Evolutionary conservation across 164 flowering plant species (phyloP).

Genomic region (Saururus chinensis): DNA sequence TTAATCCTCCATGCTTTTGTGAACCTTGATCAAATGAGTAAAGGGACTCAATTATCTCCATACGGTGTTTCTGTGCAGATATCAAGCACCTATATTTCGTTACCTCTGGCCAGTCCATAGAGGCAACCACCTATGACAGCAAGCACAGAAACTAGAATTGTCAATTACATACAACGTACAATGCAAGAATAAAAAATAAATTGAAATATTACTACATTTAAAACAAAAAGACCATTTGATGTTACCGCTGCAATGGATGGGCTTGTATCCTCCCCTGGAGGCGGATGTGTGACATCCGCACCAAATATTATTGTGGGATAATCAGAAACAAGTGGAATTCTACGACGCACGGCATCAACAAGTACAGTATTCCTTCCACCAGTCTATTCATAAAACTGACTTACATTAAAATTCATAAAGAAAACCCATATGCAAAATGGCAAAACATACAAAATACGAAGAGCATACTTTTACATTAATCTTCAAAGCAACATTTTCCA

Average conservation of each 20-base stretch:
- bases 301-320: slow-evolving; percentile 46
- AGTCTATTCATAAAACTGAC: slow-evolving; percentile 13
- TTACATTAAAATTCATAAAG: no score
- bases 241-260: slow-evolving; percentile 63
- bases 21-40: slow-evolving; percentile 34
- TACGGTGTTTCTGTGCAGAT: slow-evolving; percentile 28
- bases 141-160: neutral
- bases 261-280: slow-evolving; percentile 44
- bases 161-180: neutral
- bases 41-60: slow-evolving; percentile 68
- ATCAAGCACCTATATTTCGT: slow-evolving; percentile 21
- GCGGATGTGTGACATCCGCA: slow-evolving; percentile 59
- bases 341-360: slow-evolving; percentile 26
- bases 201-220: no score
- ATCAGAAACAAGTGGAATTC: slow-evolving; percentile 31
- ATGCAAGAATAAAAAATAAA: neutral
- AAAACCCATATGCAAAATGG: neutral
- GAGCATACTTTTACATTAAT: slow-evolving; percentile 48
- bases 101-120: slow-evolving; percentile 32
- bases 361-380: slow-evolving; percentile 45
- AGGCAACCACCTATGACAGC: slow-evolving; percentile 23
- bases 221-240: no score
- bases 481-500: slow-evolving; percentile 26
- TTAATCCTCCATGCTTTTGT: slow-evolving; percentile 47
- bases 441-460: neutral